Evolutionary conservation across 805 yeast genomes (phyloP).

Genomic region (Metschnikowia arizonensis): DNA sequence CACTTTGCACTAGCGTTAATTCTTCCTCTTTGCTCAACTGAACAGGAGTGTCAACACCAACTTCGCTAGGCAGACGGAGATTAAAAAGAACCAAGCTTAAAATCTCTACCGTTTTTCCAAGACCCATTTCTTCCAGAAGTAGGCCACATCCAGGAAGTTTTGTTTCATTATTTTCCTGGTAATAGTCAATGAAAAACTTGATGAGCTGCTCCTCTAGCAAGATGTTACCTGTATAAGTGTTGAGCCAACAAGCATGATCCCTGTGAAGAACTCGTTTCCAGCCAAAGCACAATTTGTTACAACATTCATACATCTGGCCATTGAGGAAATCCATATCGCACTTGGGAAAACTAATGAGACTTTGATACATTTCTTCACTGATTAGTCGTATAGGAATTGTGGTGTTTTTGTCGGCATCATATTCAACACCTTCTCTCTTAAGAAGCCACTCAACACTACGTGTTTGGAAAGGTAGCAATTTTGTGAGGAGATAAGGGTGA

Average conservation of each 20-base stretch:
- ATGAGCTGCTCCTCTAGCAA: slow-evolving; percentile 30
- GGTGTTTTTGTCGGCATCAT: slow-evolving; percentile 24
- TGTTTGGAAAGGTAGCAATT: slow-evolving; percentile 48
- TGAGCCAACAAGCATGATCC: slow-evolving; percentile 39
- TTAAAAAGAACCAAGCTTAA: slow-evolving; percentile 62
- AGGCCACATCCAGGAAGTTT: slow-evolving; percentile 56
- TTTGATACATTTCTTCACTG: slow-evolving; percentile 6
- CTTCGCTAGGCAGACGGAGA: slow-evolving; percentile 42
- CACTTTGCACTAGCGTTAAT: slow-evolving; percentile 43
- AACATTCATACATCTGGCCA: slow-evolving; percentile 21
- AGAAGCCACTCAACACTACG: slow-evolving; percentile 57
- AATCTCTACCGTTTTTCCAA: slow-evolving; percentile 91
- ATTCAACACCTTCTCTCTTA: slow-evolving; percentile 43
- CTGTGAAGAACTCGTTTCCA: slow-evolving; percentile 34
- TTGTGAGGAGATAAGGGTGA: slow-evolving; percentile 42
- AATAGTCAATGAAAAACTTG: slow-evolving; percentile 24
- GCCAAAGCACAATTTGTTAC: slow-evolving; percentile 50
- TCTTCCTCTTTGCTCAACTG: slow-evolving; percentile 36
- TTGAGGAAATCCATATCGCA: slow-evolving; percentile 17
- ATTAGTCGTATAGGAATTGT: slow-evolving; percentile 22
- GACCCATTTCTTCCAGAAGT: slow-evolving; percentile 94
- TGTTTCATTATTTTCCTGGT: slow-evolving; percentile 21
- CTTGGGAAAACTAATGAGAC: slow-evolving; percentile 6
- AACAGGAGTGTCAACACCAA: slow-evolving; percentile 27
- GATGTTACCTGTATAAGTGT: slow-evolving; percentile 48